Evolutionary conservation across 2,329 filamentous ascomycete species (phyloP), one percentile per base, ranked within the genome.

Genomic region (Ophiostoma himal-ulmi): DNA sequence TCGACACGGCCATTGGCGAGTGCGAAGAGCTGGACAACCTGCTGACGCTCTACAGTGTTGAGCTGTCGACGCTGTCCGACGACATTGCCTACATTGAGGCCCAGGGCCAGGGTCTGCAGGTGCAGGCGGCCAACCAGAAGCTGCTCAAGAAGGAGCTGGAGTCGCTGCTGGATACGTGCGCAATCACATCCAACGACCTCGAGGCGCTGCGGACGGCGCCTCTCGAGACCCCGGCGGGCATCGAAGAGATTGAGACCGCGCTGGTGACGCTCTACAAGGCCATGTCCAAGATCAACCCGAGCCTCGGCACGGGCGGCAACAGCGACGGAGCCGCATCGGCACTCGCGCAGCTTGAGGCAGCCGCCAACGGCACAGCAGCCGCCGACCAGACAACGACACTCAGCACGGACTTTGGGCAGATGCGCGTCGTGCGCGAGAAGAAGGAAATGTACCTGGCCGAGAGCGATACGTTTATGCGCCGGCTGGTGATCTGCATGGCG

Each of bases 61-160:
- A 99, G 79, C 84, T 99, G 73, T 93, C 92, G 91, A 98, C 94
- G 67, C 84, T 99, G 39, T 93, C 94, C 70, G 94, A 98, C 68
- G 95, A 99, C 76, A 96, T 99, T 75, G 90, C 93, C 3, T 98
- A 96, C 78, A 98, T 99, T 74, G 95, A 99, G 81, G 93, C 95
- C 1, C 95, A 99, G 79, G 94, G 93, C 7, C 94, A 99, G 80
- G 95, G 95, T 82, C 83, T 99, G 66, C 95, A 99, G 77, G 94
- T 99, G 7, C 95, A 98, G 80, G 94, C 94, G 26, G 93, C 95
- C 57, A 99, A 99, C 76, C 95, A 99, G 78, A 97, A 97, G 78
- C 85, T 97, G 37, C 85, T 99, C 66, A 93, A 94, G 78, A 92
- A 90, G 73, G 95, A 99, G 79, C 85, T 99, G 1, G 89, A 96